These are phyloP conservation scores for Erodium texanum DNA, from an alignment of 441 rosid species.

Conservation along the genomic window DNA sequence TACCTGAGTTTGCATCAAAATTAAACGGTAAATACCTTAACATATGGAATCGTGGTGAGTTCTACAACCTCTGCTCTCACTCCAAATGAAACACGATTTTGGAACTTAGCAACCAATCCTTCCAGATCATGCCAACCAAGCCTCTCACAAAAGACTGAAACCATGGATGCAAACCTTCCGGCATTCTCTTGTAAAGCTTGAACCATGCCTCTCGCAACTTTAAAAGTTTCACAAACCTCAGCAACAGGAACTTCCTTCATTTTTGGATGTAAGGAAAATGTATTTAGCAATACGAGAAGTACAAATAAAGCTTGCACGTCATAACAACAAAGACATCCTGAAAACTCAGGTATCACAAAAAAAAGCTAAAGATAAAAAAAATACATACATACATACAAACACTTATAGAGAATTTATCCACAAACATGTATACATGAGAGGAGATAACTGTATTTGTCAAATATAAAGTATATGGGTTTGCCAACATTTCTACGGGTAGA, in stretches of 20 bases:
- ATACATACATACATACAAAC: not conserved
- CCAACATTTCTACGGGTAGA: not conserved
- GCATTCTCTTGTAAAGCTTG: conserved; percentile 96
- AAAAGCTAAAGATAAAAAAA: not conserved
- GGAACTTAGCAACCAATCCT: conserved; percentile 86
- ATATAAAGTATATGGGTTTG: not conserved
- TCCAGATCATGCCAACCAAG: conserved; percentile 98
- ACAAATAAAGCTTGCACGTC: conserved; percentile 3
- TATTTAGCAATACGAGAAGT: conserved; percentile 18
- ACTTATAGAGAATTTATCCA: not conserved
- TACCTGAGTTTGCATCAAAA: conserved; percentile 16
- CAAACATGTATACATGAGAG: not conserved
- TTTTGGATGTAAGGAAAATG: conserved; percentile 24
- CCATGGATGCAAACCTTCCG: conserved; percentile 98
- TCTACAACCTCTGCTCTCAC: conserved; percentile 98
- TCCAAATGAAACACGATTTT: conserved; percentile 97
- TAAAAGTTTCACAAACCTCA: conserved; percentile 94
- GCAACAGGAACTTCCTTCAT: conserved; percentile 82
- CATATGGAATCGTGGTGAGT: conserved; percentile 85
- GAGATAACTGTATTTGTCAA: not conserved
- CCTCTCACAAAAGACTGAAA: conserved; percentile 90
- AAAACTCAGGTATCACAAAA: not conserved
- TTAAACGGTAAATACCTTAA: conserved; percentile 52
- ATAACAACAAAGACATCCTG: not conserved
- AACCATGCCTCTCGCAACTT: conserved; percentile 98